phyloP scores from a whole-genome alignment of 2,329 filamentous ascomycete species.

The Exophiala spinifera region DNA sequence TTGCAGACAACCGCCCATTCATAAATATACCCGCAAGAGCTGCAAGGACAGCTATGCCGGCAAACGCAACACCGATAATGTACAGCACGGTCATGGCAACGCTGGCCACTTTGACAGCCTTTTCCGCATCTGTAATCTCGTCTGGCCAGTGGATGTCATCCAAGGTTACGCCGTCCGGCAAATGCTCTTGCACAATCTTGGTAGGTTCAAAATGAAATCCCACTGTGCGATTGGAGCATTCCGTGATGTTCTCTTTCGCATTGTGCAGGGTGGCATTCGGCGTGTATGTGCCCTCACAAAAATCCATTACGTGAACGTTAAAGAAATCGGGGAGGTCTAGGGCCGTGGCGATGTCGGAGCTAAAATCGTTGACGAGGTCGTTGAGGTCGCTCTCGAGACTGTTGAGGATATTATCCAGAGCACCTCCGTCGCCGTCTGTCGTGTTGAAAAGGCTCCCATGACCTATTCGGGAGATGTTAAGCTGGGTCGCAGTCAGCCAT shows the following conservation, averaged over 20 bases:
- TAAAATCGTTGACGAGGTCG: conserved; percentile 36
- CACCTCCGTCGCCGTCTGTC: conserved; percentile 33
- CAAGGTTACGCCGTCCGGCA: conserved; percentile 50
- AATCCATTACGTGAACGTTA: conserved; percentile 58
- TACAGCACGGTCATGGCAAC: conserved; percentile 59
- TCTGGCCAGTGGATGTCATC: conserved; percentile 55
- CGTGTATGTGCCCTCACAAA: conserved; percentile 50
- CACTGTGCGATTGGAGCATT: conserved; percentile 53
- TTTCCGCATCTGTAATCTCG: conserved; percentile 53
- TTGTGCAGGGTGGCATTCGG: conserved; percentile 35
- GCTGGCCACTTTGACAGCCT: conserved; percentile 49
- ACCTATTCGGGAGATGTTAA: conserved; percentile 58
- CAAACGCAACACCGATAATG: conserved; percentile 54
- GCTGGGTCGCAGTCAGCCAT: conserved; percentile 34
- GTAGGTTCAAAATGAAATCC: conserved; percentile 58
- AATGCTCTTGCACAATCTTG: conserved; percentile 47
- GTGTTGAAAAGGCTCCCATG: conserved; percentile 34
- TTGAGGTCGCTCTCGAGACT: conserved; percentile 44
- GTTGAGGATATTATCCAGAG: conserved; percentile 36
- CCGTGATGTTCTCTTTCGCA: conserved; percentile 51
- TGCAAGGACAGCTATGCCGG: conserved; percentile 50
- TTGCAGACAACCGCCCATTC: conserved; percentile 45
- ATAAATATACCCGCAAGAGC: conserved; percentile 46
- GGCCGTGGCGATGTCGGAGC: conserved; percentile 42
- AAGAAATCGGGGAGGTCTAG: conserved; percentile 61